These are phyloP conservation scores for Claviceps quebecensis DNA, from an alignment of 2,329 filamentous ascomycete genomes.

Conservation along the genomic window DNA sequence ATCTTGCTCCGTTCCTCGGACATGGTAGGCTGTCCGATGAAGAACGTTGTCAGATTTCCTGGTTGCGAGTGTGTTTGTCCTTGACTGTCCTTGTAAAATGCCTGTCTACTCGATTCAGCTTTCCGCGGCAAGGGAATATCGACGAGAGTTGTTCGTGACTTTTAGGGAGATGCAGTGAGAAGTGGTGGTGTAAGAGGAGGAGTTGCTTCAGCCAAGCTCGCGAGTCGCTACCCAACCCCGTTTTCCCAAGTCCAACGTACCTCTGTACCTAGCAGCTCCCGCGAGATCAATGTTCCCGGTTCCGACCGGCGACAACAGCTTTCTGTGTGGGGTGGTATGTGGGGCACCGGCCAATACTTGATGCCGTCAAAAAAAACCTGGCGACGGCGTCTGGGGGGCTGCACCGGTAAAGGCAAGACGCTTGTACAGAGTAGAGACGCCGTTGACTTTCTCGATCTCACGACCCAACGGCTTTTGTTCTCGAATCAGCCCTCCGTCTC, in stretches of 20 bases:
- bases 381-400: no score
- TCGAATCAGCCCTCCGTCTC: not conserved
- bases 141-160: not conserved
- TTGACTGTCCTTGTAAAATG: not conserved
- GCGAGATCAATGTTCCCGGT: no score
- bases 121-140: not conserved
- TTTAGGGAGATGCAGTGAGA: not conserved
- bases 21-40: conserved; percentile 26
- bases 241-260: no score
- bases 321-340: no score
- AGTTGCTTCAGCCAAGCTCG: not conserved
- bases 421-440: not conserved
- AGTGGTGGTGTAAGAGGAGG: not conserved
- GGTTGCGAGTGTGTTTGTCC: no score
- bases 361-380: no score
- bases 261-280: no score
- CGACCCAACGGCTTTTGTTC: not conserved
- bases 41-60: not conserved
- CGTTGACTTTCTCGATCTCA: not conserved
- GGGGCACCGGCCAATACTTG: no score
- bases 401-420: no score
- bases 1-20: conserved; percentile 48
- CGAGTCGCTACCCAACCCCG: not conserved
- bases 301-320: no score
- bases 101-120: not conserved